A percentile compares a stretch with the other conserved stretches of the same genome.
Conservation (phyloP, 306 rosid genomes). For the Corylus avellana region DNA sequence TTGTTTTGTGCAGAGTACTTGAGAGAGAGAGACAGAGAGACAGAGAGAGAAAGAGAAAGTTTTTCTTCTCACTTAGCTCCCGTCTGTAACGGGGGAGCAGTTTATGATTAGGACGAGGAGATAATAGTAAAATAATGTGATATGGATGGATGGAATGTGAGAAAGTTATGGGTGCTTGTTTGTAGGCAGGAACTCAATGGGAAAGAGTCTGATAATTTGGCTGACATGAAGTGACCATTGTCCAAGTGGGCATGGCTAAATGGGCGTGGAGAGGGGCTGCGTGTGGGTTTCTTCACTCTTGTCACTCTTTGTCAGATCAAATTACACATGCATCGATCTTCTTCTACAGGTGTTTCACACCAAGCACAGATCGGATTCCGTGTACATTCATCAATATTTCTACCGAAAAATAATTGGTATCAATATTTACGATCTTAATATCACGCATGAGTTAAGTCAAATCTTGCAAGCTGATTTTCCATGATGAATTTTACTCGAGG, state of each 20-base stretch:
- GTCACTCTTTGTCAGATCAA: slow-evolving; percentile 41
- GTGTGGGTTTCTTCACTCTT: slow-evolving; percentile 42
- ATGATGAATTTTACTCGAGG: too few species aligned
- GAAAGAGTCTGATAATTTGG: slow-evolving; percentile 30
- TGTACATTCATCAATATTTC: too few species aligned
- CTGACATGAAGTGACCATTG: slow-evolving; percentile 72
- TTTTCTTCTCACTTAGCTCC: slow-evolving; percentile 13
- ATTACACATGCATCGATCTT: slow-evolving; percentile 3
- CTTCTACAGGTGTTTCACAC: slow-evolving; percentile 48
- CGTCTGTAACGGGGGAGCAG: slow-evolving; percentile 81
- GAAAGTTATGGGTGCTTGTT: slow-evolving; percentile 62
- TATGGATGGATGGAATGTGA: slow-evolving; percentile 58
- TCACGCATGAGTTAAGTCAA: too few species aligned
- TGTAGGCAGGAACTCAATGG: background rate
- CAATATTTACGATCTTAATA: too few species aligned
- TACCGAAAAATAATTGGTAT: too few species aligned
- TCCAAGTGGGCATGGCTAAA: slow-evolving; percentile 66
- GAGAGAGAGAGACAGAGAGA: slow-evolving; percentile 29
- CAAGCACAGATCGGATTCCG: background rate
- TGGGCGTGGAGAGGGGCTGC: slow-evolving; percentile 79
- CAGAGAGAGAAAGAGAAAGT: slow-evolving; percentile 20
- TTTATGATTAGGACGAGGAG: slow-evolving; percentile 53
- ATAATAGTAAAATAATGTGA: slow-evolving; percentile 40
- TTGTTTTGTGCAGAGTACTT: slow-evolving; percentile 34
- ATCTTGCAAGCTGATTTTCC: too few species aligned